A percentile compares a stretch with the other conserved stretches of the same genome.
phyloP scores from a whole-genome alignment of 2,329 filamentous ascomycete genomes.

The Cryphonectria nitschkei region DNA sequence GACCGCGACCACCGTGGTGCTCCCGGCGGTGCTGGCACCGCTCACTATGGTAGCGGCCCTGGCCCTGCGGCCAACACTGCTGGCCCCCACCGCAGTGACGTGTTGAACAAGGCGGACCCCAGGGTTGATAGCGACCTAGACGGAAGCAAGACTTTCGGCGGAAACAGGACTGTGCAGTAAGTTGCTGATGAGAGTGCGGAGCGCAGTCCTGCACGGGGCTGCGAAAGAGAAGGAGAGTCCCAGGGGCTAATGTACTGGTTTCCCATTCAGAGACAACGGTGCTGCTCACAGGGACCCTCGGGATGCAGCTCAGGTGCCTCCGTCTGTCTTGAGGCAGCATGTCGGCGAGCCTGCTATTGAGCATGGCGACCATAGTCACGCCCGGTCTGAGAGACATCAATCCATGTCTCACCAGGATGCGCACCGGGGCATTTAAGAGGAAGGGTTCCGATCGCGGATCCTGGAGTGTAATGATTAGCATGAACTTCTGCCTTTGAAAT shows the following conservation, averaged over 20 bases:
- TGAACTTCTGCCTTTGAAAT: background rate
- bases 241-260: background rate
- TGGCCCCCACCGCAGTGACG: slow-evolving; percentile 56
- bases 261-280: background rate
- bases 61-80: slow-evolving; percentile 50
- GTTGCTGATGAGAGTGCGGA: slow-evolving; percentile 39
- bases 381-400: slow-evolving; percentile 52
- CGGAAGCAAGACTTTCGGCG: slow-evolving; percentile 56
- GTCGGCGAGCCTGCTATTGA: slow-evolving; percentile 50
- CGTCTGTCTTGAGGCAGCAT: slow-evolving; percentile 54
- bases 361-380: slow-evolving; percentile 49
- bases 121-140: slow-evolving; percentile 60
- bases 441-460: background rate
- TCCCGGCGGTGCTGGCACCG: slow-evolving; percentile 30
- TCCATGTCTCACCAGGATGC: slow-evolving; percentile 51
- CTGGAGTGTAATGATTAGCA: slow-evolving; percentile 3
- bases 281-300: slow-evolving; percentile 47
- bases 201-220: background rate
- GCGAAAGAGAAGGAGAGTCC: background rate
- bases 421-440: slow-evolving; percentile 49
- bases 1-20: slow-evolving; percentile 39
- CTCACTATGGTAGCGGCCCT: slow-evolving; percentile 30
- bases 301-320: slow-evolving; percentile 61
- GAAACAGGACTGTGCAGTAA: slow-evolving; percentile 54
- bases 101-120: slow-evolving; percentile 59